Conservation (phyloP, 495 filamentous ascomycete genomes). For the Hyaloscypha hepaticicola region DNA sequence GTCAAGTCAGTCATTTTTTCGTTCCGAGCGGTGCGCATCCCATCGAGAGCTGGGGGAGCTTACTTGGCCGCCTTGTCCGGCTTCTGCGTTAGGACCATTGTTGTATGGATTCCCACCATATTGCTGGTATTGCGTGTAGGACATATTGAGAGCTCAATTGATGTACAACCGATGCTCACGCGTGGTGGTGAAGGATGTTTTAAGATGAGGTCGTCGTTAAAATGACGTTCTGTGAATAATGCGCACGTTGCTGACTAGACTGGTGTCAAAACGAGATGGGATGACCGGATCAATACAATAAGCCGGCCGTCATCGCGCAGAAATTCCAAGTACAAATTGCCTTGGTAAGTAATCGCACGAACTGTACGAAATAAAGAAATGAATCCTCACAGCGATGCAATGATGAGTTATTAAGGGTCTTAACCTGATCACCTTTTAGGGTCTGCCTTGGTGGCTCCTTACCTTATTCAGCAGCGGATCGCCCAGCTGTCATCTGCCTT, state of each 20-base stretch:
- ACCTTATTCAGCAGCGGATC: not conserved
- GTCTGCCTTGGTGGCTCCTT: not conserved
- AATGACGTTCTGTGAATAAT: constrained; percentile 12
- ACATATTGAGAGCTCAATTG: constrained; percentile 32
- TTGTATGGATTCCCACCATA: constrained; percentile 45
- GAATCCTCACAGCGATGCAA: not conserved
- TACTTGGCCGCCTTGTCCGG: constrained; percentile 16
- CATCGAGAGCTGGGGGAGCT: not conserved
- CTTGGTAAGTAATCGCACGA: not conserved
- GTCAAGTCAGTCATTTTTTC: constrained; percentile 1
- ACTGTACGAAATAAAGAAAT: too few species aligned
- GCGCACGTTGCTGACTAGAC: not conserved
- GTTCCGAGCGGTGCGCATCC: not conserved
- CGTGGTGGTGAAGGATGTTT: not conserved
- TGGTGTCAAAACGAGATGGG: not conserved
- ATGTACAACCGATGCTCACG: constrained; percentile 2
- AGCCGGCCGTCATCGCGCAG: not conserved
- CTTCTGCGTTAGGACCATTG: constrained; percentile 28
- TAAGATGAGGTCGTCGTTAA: not conserved
- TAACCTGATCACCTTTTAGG: not conserved
- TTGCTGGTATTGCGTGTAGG: constrained; percentile 34
- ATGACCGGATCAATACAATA: constrained; percentile 1
- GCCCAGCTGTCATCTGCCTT: not conserved
- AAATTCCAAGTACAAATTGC: not conserved
- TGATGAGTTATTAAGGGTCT: not conserved